Conservation (phyloP, 306 rosid species). For the Sicyos edulis region DNA sequence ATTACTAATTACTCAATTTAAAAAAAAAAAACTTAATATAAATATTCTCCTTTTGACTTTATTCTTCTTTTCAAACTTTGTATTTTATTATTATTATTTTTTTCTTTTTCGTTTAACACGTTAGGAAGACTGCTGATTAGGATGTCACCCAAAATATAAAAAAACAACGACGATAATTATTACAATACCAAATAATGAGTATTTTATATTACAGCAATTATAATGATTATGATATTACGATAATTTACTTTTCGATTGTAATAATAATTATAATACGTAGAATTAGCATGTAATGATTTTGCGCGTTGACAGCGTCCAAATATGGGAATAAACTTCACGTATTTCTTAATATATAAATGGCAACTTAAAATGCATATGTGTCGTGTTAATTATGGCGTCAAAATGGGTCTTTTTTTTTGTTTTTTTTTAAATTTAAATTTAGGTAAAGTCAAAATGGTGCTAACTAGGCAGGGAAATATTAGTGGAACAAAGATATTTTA, state of each 20-base stretch:
- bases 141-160: background rate
- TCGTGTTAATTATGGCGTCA: too few relatives aligned
- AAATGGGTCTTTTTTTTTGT: too few relatives aligned
- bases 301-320: background rate
- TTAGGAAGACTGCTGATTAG: background rate
- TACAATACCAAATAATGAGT: background rate
- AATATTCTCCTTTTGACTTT: slow-evolving; percentile 2
- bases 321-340: background rate
- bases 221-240: background rate
- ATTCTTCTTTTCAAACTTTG: background rate
- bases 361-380: too few relatives aligned
- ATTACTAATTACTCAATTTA: background rate
- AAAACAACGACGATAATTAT: background rate
- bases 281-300: background rate
- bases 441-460: background rate
- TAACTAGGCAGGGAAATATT: too few relatives aligned
- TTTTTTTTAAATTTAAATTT: too few relatives aligned
- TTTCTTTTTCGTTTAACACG: background rate
- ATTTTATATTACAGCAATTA: background rate
- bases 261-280: background rate
- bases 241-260: background rate
- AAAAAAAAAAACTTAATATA: slow-evolving; percentile 4
- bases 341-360: too few relatives aligned
- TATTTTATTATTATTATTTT: background rate
- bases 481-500: too few relatives aligned